phyloP scores from a whole-genome alignment of 1,284 basidiomycete species.

The Testicularia cyperi region DNA sequence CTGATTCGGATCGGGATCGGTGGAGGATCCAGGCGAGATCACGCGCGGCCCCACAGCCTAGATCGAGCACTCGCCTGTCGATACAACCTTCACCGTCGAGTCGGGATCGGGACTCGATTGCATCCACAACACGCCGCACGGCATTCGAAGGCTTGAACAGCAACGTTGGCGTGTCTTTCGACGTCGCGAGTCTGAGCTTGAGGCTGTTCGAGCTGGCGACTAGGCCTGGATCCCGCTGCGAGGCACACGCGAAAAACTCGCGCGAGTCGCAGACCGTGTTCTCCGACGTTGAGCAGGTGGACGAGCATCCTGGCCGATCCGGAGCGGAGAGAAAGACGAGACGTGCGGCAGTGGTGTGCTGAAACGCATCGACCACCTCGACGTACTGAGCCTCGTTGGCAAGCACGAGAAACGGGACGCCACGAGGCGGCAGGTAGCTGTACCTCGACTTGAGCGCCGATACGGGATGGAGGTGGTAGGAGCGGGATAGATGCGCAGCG shows the following conservation, averaged over 20 bases:
- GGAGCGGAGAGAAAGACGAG: conserved; percentile 8
- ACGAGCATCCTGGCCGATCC: background rate
- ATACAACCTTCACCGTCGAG: too few relatives aligned
- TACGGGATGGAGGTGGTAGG: conserved; percentile 19
- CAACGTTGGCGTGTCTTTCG: conserved; percentile 13
- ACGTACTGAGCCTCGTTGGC: conserved; percentile 3
- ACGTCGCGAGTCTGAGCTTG: background rate
- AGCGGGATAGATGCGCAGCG: conserved; percentile 13
- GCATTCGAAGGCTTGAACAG: conserved; percentile 27
- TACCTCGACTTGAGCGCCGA: conserved; percentile 24
- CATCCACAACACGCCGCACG: conserved; percentile 6
- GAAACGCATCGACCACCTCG: conserved; percentile 11
- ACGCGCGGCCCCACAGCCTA: conserved; percentile 30
- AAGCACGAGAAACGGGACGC: conserved; percentile 15
- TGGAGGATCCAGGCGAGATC: conserved; percentile 34
- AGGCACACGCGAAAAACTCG: conserved; percentile 10
- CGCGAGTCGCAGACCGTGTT: too few relatives aligned
- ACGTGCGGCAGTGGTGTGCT: conserved; percentile 2
- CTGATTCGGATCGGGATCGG: conserved; percentile 11
- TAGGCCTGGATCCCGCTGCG: background rate
- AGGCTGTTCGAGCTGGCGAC: conserved; percentile 5
- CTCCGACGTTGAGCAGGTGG: too few relatives aligned
- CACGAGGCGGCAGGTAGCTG: conserved; percentile 31
- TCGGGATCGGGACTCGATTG: background rate
- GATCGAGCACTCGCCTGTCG: conserved; percentile 15